Base-by-base conservation (phyloP, 2,329 filamentous ascomycete genomes). In the Ambrosiella cleistominuta region DNA sequence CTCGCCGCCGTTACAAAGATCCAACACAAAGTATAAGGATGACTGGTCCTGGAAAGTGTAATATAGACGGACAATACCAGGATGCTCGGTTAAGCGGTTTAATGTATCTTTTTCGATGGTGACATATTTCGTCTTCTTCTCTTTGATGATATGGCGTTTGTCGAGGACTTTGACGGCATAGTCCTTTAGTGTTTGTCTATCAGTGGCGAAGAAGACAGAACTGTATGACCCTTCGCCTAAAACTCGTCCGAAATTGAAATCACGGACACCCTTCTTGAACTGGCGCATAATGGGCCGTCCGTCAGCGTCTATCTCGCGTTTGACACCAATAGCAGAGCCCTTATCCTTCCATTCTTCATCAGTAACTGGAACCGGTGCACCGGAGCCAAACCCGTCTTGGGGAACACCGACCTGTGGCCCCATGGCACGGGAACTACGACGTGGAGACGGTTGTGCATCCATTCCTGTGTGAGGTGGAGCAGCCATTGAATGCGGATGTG, bases 61-160 rank as follows among this genome's bases (percentile, higher is more conserved):
- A 71, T 97, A 98, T 49, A 98, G 77, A 62, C 93, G 86, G 59
- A 98, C 90, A 61, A 98, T 91, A 17, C 93, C 93, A 6, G 93
- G 93, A 66, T 98, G 93, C 63, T 98, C 91, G 2, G 91, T 97
- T 60, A 98, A 75, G 62, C 93, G 83, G 68, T 98, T 98, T 58
- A 98, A 75, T 0, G 93, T 97, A 71, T 98, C 91, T 73, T 96
- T 96, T 71, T 98, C 93, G 65, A 98, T 98, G 71, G 97, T 98
- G 70, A 98, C 93, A 67, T 98, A 98, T 76, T 98, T 98, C 66
- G 98, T 95, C 77, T 98, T 98, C 71, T 95, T 97, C 72, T 98
- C 93, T 71, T 97, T 98, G 75, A 98, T 98, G 67, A 98, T 98
- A 70, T 98, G 93, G 66, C 89, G 82, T 72, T 98, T 98, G 71